Base-by-base conservation (phyloP, 768 basidiomycete species). In the Guyanaporus albipodus region DNA sequence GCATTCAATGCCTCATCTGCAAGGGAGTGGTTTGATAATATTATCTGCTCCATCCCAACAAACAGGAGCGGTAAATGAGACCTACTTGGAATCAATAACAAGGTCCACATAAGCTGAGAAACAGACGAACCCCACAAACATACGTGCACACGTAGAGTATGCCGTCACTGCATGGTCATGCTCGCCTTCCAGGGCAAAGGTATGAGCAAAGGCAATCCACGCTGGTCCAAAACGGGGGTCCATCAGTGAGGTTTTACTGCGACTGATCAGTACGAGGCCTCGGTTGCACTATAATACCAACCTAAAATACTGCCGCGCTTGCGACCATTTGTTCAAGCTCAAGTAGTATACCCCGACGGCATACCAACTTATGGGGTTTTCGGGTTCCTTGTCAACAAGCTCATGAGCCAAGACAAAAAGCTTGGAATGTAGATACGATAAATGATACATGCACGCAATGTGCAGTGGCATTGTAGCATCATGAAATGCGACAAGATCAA, bases 121-220 rank as follows among this genome's bases (percentile, higher is more conserved):
- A 31, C n/a, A 35, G 10, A 57, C 78, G 42, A 61, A 93, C 90
- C 95, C 96, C 49, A 87, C 88, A 63, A 97, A 97, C 74, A 98
- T 85, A 28, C 95, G 74, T 5, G 92, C 90, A 48, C 91, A 93
- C 0, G 96, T 98, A 19, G 95, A 97, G 67, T 99, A 99, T 2
- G 96, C 95, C 0, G 92, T 97, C 36, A 98, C 91, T 3, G 96
- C 95, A 59, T 97, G 94, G 57, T 98, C 95, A 70, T 98, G 96
- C 64, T 99, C 96, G 14, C 94, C 94, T 65, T 99, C 96, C 55
- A 90, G 73, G 2, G 95, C 91, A 70, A 96, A 99, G 0, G 93
- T 93, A 66, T 99, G 96, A 9, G 89, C 96, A 63, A 98, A 99
- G 3, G 93, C 91, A 41, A 97, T 81, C 96, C 96, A 99, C 0